These are phyloP conservation scores for Rossbeevera mucosa DNA, from an alignment of 768 basidiomycete species.

Conservation along the genomic window DNA sequence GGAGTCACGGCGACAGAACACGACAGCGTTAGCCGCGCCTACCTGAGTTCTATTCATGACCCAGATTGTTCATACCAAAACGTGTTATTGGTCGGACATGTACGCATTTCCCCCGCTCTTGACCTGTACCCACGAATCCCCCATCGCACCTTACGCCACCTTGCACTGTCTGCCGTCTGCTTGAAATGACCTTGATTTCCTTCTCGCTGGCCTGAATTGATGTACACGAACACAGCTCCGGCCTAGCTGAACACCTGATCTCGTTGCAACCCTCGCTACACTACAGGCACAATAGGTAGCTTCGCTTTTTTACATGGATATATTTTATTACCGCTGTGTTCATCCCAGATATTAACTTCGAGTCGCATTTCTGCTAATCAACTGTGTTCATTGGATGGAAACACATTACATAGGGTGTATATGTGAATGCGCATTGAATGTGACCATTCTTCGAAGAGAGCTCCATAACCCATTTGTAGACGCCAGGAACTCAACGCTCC, in stretches of 20 bases:
- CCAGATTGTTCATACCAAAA: slow-evolving; percentile 9
- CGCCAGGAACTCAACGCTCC: neutral
- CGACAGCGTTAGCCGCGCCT: slow-evolving; percentile 18
- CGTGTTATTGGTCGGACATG: neutral
- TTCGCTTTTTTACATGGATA: slow-evolving; percentile 18
- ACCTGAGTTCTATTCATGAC: slow-evolving; percentile 5
- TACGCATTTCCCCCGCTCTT: neutral
- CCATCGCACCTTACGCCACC: slow-evolving; percentile 2
- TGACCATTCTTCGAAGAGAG: neutral
- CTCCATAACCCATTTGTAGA: neutral
- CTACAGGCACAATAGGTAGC: slow-evolving; percentile 14
- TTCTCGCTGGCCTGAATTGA: slow-evolving; percentile 6
- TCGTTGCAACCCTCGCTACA: slow-evolving; percentile 5
- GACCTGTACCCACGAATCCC: neutral
- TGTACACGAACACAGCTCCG: neutral
- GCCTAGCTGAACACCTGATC: slow-evolving; percentile 1
- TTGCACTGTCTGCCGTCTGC: neutral
- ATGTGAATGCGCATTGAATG: slow-evolving; percentile 1
- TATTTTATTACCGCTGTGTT: slow-evolving; percentile 30
- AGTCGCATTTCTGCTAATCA: slow-evolving; percentile 14
- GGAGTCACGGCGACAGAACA: slow-evolving; percentile 21
- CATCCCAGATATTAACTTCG: slow-evolving; percentile 13
- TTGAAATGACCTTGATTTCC: slow-evolving; percentile 3
- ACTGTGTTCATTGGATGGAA: slow-evolving; percentile 11
- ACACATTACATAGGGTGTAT: slow-evolving; percentile 7